Conservation (phyloP, 805 yeast genomes). For the Suhomyces sp. region DNA sequence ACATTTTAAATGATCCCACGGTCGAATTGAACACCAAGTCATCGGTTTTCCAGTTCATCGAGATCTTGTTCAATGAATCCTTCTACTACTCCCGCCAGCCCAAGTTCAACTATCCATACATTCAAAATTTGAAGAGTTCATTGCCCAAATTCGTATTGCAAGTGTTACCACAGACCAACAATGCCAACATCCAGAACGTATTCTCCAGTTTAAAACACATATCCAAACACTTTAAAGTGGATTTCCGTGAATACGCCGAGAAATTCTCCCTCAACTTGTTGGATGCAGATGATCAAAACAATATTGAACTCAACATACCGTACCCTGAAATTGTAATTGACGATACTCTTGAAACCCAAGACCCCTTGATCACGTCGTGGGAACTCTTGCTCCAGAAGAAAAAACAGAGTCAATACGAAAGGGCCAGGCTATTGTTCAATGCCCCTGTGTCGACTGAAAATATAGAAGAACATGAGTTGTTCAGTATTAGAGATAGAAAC, state of each 20-base stretch:
- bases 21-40: slow-evolving; percentile 61
- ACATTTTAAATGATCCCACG: slow-evolving; percentile 47
- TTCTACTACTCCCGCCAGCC: slow-evolving; percentile 33
- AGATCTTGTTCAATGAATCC: slow-evolving; percentile 50
- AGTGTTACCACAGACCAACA: slow-evolving; percentile 38
- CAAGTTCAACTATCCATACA: slow-evolving; percentile 39
- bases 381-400: slow-evolving; percentile 44
- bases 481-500: slow-evolving; percentile 23
- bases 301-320: slow-evolving; percentile 29
- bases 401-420: slow-evolving; percentile 52
- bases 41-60: slow-evolving; percentile 68
- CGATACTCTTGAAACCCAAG: slow-evolving; percentile 16
- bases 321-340: slow-evolving; percentile 33
- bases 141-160: slow-evolving; percentile 34
- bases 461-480: slow-evolving; percentile 26
- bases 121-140: slow-evolving; percentile 30
- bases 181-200: slow-evolving; percentile 37
- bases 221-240: slow-evolving; percentile 34
- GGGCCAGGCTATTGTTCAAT: slow-evolving; percentile 40
- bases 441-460: slow-evolving; percentile 22
- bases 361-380: slow-evolving; percentile 46
- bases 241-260: slow-evolving; percentile 23
- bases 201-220: slow-evolving; percentile 37
- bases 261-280: slow-evolving; percentile 34
- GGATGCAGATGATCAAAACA: slow-evolving; percentile 34